Conservation (phyloP, 2,329 filamentous ascomycete genomes). For the Alternaria ventricosa region DNA sequence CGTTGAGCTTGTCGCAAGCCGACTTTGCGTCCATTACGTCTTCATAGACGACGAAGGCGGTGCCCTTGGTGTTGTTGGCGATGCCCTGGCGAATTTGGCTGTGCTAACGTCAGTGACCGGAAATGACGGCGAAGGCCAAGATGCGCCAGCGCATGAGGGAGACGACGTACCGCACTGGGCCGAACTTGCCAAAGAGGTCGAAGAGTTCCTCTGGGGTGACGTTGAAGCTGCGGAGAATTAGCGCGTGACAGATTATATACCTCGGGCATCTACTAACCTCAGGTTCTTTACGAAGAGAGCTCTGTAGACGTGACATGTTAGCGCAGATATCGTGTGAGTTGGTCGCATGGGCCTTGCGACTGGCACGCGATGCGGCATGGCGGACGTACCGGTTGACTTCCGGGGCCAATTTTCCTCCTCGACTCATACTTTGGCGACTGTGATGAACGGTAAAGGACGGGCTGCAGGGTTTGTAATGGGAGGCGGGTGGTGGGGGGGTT, state of each 20-base stretch:
- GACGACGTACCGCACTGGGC: conserved; percentile 80
- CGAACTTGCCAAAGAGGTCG: conserved; percentile 98
- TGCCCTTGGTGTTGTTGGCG: conserved; percentile 95
- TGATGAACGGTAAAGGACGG: conserved; percentile 25
- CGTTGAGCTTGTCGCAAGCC: conserved; percentile 99
- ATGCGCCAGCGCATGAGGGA: conserved; percentile 11
- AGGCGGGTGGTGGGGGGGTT: conserved; percentile 12
- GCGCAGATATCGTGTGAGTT: conserved; percentile 38
- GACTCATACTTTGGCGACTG: conserved; percentile 79
- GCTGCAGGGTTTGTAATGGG: conserved; percentile 27
- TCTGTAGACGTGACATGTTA: conserved; percentile 59
- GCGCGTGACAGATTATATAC: not conserved
- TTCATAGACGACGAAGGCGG: conserved; percentile 98
- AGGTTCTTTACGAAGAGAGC: conserved; percentile 99
- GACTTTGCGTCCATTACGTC: conserved; percentile 99
- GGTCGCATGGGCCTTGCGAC: conserved; percentile 25
- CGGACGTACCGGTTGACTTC: conserved; percentile 92
- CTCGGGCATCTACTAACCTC: conserved; percentile 65
- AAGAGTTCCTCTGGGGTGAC: conserved; percentile 97
- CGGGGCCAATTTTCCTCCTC: conserved; percentile 94
- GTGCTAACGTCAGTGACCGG: conserved; percentile 30
- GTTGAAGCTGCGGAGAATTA: conserved; percentile 77
- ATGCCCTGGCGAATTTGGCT: conserved; percentile 99
- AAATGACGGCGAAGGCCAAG: not conserved
- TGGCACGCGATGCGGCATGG: conserved; percentile 21